Conservation (phyloP, 2,329 filamentous ascomycete species). For the Microsporum ferrugineum region DNA sequence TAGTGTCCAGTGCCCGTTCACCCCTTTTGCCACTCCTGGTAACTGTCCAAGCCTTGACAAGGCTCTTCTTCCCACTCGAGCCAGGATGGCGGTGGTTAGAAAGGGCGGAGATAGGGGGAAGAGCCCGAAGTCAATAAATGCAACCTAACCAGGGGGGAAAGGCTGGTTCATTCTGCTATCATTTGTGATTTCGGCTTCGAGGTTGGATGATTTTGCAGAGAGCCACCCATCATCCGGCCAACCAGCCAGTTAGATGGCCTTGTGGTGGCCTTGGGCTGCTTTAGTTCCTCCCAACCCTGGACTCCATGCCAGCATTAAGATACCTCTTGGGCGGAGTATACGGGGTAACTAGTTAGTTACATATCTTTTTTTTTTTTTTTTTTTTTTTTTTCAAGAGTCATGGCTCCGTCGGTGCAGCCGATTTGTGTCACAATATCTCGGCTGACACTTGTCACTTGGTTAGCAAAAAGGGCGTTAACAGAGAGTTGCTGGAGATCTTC, state of each 20-base stretch:
- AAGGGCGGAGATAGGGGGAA: background rate
- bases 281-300: background rate
- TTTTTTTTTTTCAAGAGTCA: background rate
- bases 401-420: background rate
- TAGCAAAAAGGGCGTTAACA: background rate
- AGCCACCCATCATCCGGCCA: background rate
- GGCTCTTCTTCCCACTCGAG: background rate
- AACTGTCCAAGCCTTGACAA: background rate
- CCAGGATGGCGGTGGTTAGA: background rate
- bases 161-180: background rate
- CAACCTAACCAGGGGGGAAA: background rate
- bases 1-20: background rate
- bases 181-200: background rate
- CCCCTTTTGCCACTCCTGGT: background rate
- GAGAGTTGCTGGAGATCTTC: no score
- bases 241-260: background rate
- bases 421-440: background rate
- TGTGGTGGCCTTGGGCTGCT: background rate
- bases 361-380: background rate
- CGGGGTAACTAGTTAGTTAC: background rate
- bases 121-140: background rate
- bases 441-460: background rate
- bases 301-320: background rate
- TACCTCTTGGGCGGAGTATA: background rate
- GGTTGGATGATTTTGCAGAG: background rate